Evolutionary conservation across 495 filamentous ascomycete species (phyloP).

Genomic region (Hypoxylon perforatum): DNA sequence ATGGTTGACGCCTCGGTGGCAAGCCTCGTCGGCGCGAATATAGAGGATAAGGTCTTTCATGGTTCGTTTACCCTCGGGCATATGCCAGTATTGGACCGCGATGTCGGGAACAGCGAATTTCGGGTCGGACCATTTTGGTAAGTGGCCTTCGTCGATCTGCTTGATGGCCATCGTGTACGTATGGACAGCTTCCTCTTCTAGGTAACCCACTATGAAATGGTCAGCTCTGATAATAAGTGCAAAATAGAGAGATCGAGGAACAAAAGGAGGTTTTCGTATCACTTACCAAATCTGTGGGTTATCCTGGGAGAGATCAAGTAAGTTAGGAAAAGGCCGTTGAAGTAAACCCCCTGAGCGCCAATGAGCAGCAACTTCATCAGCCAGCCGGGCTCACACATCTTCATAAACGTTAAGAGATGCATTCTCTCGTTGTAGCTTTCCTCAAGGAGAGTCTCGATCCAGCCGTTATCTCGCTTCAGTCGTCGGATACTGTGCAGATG

Average conservation of each 20-base stretch:
- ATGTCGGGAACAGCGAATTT: slow-evolving; percentile 85
- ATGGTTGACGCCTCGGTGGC: slow-evolving; percentile 97
- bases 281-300: slow-evolving; percentile 80
- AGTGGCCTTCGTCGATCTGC: slow-evolving; percentile 83
- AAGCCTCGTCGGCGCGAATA: slow-evolving; percentile 94
- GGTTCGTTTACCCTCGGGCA: slow-evolving; percentile 83
- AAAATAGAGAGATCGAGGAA: slow-evolving; percentile 73
- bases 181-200: slow-evolving; percentile 96
- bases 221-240: slow-evolving; percentile 77
- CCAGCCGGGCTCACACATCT: slow-evolving; percentile 84
- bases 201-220: slow-evolving; percentile 82
- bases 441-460: slow-evolving; percentile 96
- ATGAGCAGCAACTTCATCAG: slow-evolving; percentile 92
- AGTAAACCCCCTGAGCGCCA: slow-evolving; percentile 86
- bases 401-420: slow-evolving; percentile 94
- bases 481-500: slow-evolving; percentile 85
- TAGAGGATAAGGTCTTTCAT: slow-evolving; percentile 91
- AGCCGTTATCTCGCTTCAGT: slow-evolving; percentile 94
- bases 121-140: slow-evolving; percentile 79
- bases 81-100: slow-evolving; percentile 89
- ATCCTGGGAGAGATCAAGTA: slow-evolving; percentile 91
- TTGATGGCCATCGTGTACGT: slow-evolving; percentile 90
- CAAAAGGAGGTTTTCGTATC: slow-evolving; percentile 76
- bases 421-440: slow-evolving; percentile 97
- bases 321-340: slow-evolving; percentile 90